Percentiles rank a stretch among this genome's conserved stretches.
Evolutionary conservation across 352 stramenopile genomes (phyloP).

Genomic region (Phytophthora pseudosyringae): DNA sequence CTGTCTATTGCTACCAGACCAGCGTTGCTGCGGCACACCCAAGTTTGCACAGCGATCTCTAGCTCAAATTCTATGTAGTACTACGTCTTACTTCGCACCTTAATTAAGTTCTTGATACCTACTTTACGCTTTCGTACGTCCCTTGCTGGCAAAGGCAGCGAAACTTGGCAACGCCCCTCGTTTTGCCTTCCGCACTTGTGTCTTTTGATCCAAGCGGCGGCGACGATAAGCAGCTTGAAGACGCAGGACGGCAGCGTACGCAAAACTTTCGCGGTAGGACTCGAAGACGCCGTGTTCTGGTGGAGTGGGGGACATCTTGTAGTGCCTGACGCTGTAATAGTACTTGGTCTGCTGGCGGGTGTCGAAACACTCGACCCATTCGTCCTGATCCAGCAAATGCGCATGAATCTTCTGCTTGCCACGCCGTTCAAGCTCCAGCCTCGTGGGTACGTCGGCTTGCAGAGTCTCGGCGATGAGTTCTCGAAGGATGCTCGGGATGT

Average conservation of each 20-base stretch:
- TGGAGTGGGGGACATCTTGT: slow-evolving; percentile 43
- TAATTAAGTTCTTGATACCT: neutral
- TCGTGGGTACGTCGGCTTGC: slow-evolving; percentile 40
- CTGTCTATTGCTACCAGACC: neutral
- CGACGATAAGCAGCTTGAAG: slow-evolving; percentile 67
- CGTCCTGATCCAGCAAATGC: slow-evolving; percentile 59
- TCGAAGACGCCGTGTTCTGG: slow-evolving; percentile 61
- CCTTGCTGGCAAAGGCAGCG: slow-evolving; percentile 34
- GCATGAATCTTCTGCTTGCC: slow-evolving; percentile 47
- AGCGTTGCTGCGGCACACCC: neutral
- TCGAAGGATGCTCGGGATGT: slow-evolving; percentile 54
- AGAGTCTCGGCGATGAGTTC: slow-evolving; percentile 59
- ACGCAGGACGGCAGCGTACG: slow-evolving; percentile 57
- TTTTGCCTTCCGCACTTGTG: slow-evolving; percentile 56
- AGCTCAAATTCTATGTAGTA: slow-evolving; percentile 2
- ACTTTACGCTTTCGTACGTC: slow-evolving; percentile 7
- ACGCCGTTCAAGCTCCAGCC: slow-evolving; percentile 63
- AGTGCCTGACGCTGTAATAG: slow-evolving; percentile 76
- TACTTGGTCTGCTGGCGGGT: slow-evolving; percentile 44
- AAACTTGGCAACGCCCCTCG: slow-evolving; percentile 63
- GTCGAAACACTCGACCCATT: slow-evolving; percentile 75
- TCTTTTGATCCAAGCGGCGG: slow-evolving; percentile 51
- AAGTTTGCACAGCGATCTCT: slow-evolving; percentile 17
- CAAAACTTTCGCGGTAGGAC: slow-evolving; percentile 52
- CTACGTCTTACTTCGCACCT: neutral